Evolutionary conservation across 495 filamentous ascomycete species (phyloP).

Genomic region (Chaetomium fimeti): DNA sequence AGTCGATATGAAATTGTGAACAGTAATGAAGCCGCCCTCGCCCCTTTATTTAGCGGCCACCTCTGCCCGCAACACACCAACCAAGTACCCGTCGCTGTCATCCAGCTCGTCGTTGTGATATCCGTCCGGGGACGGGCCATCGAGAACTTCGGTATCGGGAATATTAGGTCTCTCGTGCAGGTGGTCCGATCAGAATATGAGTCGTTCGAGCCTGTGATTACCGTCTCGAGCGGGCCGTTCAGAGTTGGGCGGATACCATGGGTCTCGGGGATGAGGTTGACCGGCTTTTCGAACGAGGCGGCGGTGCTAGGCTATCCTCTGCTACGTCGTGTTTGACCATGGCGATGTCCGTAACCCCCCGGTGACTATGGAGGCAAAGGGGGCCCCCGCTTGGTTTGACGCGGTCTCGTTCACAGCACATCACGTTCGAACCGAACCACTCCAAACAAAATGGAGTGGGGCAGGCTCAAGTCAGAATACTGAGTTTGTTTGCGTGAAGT

Average conservation of each 20-base stretch:
- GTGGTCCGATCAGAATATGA: slow-evolving; percentile 15
- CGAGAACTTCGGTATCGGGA: slow-evolving; percentile 6
- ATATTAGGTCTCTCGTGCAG: not conserved
- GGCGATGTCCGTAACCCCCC: slow-evolving; percentile 1
- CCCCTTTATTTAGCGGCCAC: slow-evolving; percentile 26
- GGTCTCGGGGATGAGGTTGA: slow-evolving; percentile 1
- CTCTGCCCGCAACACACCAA: slow-evolving; percentile 24
- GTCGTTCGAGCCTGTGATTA: slow-evolving; percentile 21
- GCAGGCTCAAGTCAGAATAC: no score
- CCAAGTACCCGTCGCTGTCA: slow-evolving; percentile 14
- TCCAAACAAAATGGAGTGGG: no score
- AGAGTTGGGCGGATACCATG: slow-evolving; percentile 24
- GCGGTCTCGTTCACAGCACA: no score
- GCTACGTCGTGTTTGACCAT: not conserved
- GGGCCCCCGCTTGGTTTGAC: no score
- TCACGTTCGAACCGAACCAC: no score
- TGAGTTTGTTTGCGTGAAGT: not conserved
- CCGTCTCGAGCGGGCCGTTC: slow-evolving; percentile 24
- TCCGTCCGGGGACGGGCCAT: slow-evolving; percentile 20
- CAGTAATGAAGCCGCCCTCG: slow-evolving; percentile 25
- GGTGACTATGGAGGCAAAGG: no score
- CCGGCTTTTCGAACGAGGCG: slow-evolving; percentile 9
- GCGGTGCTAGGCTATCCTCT: not conserved
- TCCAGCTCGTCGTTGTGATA: slow-evolving; percentile 16
- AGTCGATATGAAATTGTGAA: slow-evolving; percentile 30